These are phyloP conservation scores for Tricharina praecox DNA, from an alignment of 495 filamentous ascomycete genomes.

Conservation along the genomic window DNA sequence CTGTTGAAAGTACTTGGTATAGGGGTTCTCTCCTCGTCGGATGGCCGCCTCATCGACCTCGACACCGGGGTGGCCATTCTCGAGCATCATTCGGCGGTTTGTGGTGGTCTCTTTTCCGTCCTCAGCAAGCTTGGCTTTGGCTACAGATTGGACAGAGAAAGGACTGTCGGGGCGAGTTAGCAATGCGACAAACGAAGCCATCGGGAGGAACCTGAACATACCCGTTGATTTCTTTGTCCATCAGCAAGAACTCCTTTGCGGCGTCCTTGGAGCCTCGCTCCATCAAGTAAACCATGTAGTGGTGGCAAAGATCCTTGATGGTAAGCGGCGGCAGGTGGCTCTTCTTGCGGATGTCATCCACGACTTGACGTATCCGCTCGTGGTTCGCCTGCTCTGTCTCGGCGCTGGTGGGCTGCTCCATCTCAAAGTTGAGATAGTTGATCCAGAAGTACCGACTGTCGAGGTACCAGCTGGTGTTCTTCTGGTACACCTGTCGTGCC, in stretches of 20 bases:
- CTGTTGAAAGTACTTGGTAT: constrained; percentile 48
- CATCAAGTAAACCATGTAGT: constrained; percentile 72
- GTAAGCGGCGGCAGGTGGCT: constrained; percentile 48
- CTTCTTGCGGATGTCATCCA: constrained; percentile 57
- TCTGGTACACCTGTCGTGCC: constrained; percentile 68
- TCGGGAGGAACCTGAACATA: constrained; percentile 27
- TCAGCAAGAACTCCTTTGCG: constrained; percentile 65
- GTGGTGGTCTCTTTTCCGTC: constrained; percentile 35
- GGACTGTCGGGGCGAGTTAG: constrained; percentile 29
- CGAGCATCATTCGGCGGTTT: constrained; percentile 34
- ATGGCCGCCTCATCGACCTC: constrained; percentile 48
- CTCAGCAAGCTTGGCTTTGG: constrained; percentile 35
- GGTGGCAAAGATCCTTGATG: constrained; percentile 59
- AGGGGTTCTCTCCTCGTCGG: constrained; percentile 44
- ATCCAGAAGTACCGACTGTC: constrained; percentile 86
- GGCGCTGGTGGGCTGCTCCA: constrained; percentile 61
- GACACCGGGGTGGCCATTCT: constrained; percentile 41
- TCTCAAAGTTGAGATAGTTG: constrained; percentile 75
- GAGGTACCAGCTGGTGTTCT: constrained; percentile 68
- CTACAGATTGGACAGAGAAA: constrained; percentile 33
- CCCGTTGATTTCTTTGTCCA: constrained; percentile 83
- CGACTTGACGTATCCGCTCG: constrained; percentile 61
- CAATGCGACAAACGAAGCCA: too few species aligned
- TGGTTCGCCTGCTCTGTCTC: constrained; percentile 49
- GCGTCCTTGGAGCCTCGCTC: constrained; percentile 67